These are phyloP conservation scores for Phaseolus coccineus DNA, from an alignment of 331 rosid species.

Conservation along the genomic window DNA sequence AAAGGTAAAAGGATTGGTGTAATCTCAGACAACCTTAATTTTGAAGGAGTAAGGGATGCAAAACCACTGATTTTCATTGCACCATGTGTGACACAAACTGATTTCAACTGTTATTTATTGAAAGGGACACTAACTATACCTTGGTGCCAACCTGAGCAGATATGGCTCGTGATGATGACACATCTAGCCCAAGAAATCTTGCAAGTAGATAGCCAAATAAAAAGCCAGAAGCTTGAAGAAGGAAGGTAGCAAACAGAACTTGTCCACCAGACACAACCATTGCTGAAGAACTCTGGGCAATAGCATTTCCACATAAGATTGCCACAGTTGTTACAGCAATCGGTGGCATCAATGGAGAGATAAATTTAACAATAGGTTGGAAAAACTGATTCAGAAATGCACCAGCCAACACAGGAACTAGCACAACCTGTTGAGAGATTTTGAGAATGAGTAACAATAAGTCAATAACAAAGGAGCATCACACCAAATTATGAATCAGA, in stretches of 20 bases:
- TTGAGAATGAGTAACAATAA: no score
- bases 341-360: slow-evolving; percentile 86
- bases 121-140: slow-evolving; percentile 43
- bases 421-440: slow-evolving; percentile 68
- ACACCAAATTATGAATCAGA: neutral
- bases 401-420: slow-evolving; percentile 83
- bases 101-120: no score
- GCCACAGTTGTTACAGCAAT: slow-evolving; percentile 86
- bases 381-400: slow-evolving; percentile 86
- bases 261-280: slow-evolving; percentile 73
- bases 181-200: slow-evolving; percentile 65
- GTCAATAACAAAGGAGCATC: neutral
- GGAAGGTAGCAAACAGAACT: slow-evolving; percentile 64
- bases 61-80: no score
- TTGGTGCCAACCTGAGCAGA: slow-evolving; percentile 96
- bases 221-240: slow-evolving; percentile 80
- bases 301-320: slow-evolving; percentile 78
- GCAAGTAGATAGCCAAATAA: slow-evolving; percentile 77
- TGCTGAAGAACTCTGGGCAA: slow-evolving; percentile 78
- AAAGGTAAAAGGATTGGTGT: no score
- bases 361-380: slow-evolving; percentile 69
- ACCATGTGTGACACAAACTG: no score
- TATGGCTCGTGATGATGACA: slow-evolving; percentile 73
- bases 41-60: no score
- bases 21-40: no score